Evolutionary conservation across 148 eudicot genomes (phyloP).

Genomic region (Pharnaceum exiguum): DNA sequence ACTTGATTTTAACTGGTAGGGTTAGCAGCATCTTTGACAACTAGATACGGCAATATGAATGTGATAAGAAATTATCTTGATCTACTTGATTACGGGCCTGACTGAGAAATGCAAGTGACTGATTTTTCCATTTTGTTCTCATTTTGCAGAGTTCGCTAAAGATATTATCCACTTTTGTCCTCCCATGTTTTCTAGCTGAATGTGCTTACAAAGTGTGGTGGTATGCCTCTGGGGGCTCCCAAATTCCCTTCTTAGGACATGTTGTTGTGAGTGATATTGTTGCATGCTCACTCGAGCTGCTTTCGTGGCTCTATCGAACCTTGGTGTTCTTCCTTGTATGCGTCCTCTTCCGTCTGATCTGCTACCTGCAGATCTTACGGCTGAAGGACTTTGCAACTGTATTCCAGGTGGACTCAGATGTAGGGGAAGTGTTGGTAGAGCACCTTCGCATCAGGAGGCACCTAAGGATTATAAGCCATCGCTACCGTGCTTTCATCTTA

Average conservation of each 20-base stretch:
- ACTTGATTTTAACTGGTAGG: no score
- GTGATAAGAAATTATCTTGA: not conserved
- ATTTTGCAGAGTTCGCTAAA: constrained; percentile 71
- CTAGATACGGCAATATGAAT: not conserved
- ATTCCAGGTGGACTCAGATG: constrained; percentile 70
- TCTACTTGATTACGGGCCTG: not conserved
- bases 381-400: constrained; percentile 71
- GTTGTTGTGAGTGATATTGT: constrained; percentile 47
- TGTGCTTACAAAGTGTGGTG: constrained; percentile 89
- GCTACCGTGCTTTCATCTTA: constrained; percentile 66
- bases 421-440: constrained; percentile 53
- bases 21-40: no score
- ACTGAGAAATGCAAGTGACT: not conserved
- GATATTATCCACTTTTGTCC: constrained; percentile 56
- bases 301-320: constrained; percentile 84
- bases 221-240: constrained; percentile 72
- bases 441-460: constrained; percentile 83
- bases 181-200: constrained; percentile 75
- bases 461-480: constrained; percentile 74
- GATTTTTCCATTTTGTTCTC: not conserved
- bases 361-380: constrained; percentile 84
- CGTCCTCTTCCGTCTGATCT: constrained; percentile 82
- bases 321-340: constrained; percentile 84
- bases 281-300: constrained; percentile 64
- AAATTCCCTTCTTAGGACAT: constrained; percentile 77